Percentiles rank a stretch among this genome's conserved stretches.
Conservation (phyloP, 306 rosid genomes). For the apple (Malus domestica) region ASM211411v1 NC_041804.1:23008001-23008500, state of each 20-base stretch:
- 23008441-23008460: slow-evolving; percentile 70
- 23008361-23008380: neutral
- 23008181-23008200: neutral
- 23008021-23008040: neutral
- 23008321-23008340: neutral
- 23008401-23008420: slow-evolving; percentile 13
- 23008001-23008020: neutral
- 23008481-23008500: slow-evolving; percentile 42
- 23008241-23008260: neutral
- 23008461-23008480: slow-evolving; percentile 67
- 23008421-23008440: slow-evolving; percentile 81
- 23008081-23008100: neutral
- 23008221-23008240: neutral
- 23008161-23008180: neutral
- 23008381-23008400: neutral
- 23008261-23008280: no score
- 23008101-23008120: neutral
- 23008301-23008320: neutral
- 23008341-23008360: neutral
- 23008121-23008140: neutral
- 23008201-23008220: neutral
- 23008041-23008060: neutral
- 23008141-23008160: neutral
- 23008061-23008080: neutral
- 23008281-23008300: neutral